Evolutionary conservation across 2,329 filamentous ascomycete species (phyloP).

Genomic region (Kalaharituber pfeilii): DNA sequence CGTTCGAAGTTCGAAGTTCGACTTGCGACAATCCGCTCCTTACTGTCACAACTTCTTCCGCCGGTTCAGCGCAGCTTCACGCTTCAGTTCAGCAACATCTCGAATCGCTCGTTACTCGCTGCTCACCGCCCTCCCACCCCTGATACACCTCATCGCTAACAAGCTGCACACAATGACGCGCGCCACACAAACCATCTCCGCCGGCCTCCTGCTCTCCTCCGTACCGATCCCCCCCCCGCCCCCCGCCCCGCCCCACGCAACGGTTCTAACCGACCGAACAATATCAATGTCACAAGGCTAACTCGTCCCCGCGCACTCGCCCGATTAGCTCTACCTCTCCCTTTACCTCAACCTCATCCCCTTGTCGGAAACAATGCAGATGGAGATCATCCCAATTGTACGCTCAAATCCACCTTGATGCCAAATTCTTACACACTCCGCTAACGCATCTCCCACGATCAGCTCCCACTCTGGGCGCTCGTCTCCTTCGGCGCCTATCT

Average conservation of each 20-base stretch:
- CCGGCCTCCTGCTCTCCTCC: conserved; percentile 71
- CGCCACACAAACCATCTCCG: conserved; percentile 78
- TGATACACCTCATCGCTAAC: no score
- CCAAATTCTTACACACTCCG: background rate
- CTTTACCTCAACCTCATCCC: conserved; percentile 72
- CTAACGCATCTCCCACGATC: conserved; percentile 3
- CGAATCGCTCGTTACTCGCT: no score
- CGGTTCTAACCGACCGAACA: conserved; percentile 2
- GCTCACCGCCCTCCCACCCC: no score
- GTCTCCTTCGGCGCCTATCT: conserved; percentile 85
- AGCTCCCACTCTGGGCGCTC: conserved; percentile 87
- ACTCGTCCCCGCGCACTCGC: background rate
- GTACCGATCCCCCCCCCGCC: conserved; percentile 36
- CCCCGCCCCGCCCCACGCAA: conserved; percentile 6
- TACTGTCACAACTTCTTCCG: no score
- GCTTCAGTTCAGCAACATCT: no score
- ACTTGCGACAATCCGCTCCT: no score
- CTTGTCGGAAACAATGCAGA: conserved; percentile 57
- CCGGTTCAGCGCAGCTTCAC: no score
- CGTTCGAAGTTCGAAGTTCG: no score
- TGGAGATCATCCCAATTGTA: conserved; percentile 79
- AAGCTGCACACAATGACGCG: no score
- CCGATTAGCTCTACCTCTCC: conserved; percentile 61
- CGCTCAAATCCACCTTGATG: conserved; percentile 26
- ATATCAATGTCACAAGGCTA: background rate